Evolutionary conservation across 208 protist genomes (phyloP), one percentile per base, ranked within the genome.

Genomic region (Tritrichomonas musculus): DNA sequence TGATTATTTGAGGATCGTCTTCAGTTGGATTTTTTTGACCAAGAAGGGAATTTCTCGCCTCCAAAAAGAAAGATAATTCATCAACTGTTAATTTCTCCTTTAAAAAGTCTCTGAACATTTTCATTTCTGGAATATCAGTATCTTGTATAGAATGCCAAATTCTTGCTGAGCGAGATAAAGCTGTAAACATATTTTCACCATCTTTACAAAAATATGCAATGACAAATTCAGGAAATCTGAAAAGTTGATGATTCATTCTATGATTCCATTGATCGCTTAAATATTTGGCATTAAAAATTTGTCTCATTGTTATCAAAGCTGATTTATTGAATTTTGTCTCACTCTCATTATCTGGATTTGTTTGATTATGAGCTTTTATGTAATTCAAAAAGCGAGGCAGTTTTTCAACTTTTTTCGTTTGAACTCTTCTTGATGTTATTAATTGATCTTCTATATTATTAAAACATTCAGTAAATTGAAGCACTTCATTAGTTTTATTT

Each of bases 1-100:
- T 88, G 17, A 88, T 88, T 3, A 53, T 57, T 39, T 82, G 33
- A 3, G 41, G 77, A 33, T 3, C 22, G 2, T 88, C 47, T 27
- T 36, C 17, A 11, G 53, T 27, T 20, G 27, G 25, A 88, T 33
- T 36, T 30, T 13, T 44, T 4, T 50, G 33, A 50, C 73, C 73
- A 13, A 88, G 27, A 3, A 88, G 30, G 1, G 41, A 36, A 27
- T 27, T 30, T 39, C 77, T 53, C 17, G 17, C 25, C 17, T 49
- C 14, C 17, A 88, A 57, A 30, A 88, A 88, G 47, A 88, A 88
- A 57, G 47, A 47, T 20, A 88, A 57, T 60, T 88, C 77, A 88
- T 88, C 77, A 47, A 44, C 20, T 17, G 77, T 88, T 20, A 53
- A 88, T 57, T 53, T 49, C 39, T 88, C 77, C 13, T 53, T 8